Percentiles rank a stretch among this genome's conserved stretches.
phyloP scores from a whole-genome alignment of 1,139 yeast genomes.

The Protomyces arabidopsidicola region DNA sequence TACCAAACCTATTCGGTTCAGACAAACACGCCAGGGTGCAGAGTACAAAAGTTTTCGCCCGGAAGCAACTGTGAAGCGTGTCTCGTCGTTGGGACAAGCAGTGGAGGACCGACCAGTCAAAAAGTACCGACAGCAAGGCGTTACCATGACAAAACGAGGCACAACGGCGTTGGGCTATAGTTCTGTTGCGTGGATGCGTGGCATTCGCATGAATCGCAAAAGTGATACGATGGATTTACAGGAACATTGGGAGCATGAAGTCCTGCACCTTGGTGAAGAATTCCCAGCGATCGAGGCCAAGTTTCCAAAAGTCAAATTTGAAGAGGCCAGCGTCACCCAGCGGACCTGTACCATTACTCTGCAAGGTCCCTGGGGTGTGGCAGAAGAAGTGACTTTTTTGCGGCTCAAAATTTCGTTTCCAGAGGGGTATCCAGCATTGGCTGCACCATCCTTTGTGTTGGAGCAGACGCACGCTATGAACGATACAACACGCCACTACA shows the following conservation, averaged over 20 bases:
- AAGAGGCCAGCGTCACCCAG: constrained; percentile 78
- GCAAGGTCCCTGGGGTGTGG: constrained; percentile 62
- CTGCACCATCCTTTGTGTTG: constrained; percentile 55
- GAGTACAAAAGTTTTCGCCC: constrained; percentile 50
- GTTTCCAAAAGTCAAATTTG: constrained; percentile 81
- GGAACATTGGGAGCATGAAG: constrained; percentile 43
- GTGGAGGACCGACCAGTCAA: neutral
- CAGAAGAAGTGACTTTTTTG: constrained; percentile 53
- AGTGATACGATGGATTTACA: constrained; percentile 43
- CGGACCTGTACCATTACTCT: constrained; percentile 72
- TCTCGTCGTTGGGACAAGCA: constrained; percentile 1
- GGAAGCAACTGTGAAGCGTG: constrained; percentile 45
- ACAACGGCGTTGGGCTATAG: constrained; percentile 34
- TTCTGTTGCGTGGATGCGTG: constrained; percentile 89
- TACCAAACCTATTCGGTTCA: constrained; percentile 42
- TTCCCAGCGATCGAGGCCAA: constrained; percentile 84
- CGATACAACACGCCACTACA: constrained; percentile 47
- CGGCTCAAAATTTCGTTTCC: constrained; percentile 69
- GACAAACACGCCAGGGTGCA: constrained; percentile 44
- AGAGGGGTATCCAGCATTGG: constrained; percentile 57
- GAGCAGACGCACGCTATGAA: constrained; percentile 74
- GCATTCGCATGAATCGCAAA: constrained; percentile 66
- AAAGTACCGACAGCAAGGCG: neutral
- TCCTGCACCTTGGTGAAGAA: constrained; percentile 64
- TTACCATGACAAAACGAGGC: constrained; percentile 17